A percentile compares a stretch with the other conserved stretches of the same genome.
Evolutionary conservation across 2,329 filamentous ascomycete genomes (phyloP).

Genomic region (Sphaerulina vaccinii): DNA sequence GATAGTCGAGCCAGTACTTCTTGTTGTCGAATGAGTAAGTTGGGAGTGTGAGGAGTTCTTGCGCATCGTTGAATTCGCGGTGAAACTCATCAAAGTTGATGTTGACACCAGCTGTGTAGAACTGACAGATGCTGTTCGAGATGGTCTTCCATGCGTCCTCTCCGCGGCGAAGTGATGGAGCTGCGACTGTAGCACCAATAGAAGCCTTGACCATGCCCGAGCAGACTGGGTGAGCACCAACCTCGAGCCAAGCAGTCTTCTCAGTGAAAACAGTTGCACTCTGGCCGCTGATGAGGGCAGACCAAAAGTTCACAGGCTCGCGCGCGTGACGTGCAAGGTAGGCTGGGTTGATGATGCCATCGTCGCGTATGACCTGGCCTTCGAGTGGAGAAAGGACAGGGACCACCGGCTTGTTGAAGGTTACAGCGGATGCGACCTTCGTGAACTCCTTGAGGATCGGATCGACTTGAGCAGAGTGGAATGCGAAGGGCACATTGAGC

Average conservation of each 20-base stretch:
- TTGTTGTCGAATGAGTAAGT: conserved; percentile 69
- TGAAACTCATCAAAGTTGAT: conserved; percentile 73
- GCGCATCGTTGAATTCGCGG: conserved; percentile 57
- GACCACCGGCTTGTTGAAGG: conserved; percentile 58
- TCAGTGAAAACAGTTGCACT: conserved; percentile 60
- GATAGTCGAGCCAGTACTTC: conserved; percentile 70
- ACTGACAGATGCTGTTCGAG: conserved; percentile 54
- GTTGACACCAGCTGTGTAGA: conserved; percentile 62
- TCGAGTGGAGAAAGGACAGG: conserved; percentile 68
- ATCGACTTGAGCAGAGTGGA: conserved; percentile 66
- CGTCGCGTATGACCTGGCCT: conserved; percentile 59
- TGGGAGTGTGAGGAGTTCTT: conserved; percentile 64
- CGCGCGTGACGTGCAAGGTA: conserved; percentile 67
- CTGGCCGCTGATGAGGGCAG: conserved; percentile 60
- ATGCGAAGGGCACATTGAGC: conserved; percentile 66
- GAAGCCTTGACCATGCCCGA: conserved; percentile 66
- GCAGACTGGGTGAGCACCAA: conserved; percentile 72
- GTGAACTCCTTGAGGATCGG: conserved; percentile 62
- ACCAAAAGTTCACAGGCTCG: conserved; percentile 67
- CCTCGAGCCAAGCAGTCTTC: conserved; percentile 68
- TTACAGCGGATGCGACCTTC: conserved; percentile 52
- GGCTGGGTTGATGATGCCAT: conserved; percentile 56
- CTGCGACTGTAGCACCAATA: conserved; percentile 56
- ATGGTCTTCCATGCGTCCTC: conserved; percentile 66
- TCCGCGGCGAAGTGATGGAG: conserved; percentile 61